A percentile compares a stretch with the other conserved stretches of the same genome.
Conservation (phyloP, 768 basidiomycete genomes). For the Lyophyllum atratum region DNA sequence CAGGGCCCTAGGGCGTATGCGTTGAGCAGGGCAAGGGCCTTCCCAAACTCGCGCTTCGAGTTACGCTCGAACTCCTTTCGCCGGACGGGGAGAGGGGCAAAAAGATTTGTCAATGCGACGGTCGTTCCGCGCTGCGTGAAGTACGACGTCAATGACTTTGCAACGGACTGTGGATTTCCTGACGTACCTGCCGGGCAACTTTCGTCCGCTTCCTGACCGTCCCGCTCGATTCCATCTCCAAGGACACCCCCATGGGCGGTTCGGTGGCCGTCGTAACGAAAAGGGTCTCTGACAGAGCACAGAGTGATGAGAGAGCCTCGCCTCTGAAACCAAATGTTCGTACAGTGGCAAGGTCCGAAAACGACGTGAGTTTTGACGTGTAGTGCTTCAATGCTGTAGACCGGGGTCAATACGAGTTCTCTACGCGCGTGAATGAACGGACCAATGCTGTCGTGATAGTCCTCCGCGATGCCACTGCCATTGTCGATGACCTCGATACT, state of each 20-base stretch:
- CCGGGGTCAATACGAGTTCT: neutral
- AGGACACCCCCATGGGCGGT: slow-evolving; percentile 75
- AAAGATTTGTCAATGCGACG: slow-evolving; percentile 67
- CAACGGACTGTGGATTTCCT: neutral
- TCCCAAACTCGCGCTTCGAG: slow-evolving; percentile 85
- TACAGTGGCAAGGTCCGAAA: slow-evolving; percentile 71
- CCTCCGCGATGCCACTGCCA: slow-evolving; percentile 79
- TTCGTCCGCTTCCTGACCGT: slow-evolving; percentile 56
- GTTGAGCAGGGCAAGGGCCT: slow-evolving; percentile 77
- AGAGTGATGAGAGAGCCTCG: slow-evolving; percentile 93
- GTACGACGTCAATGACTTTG: neutral
- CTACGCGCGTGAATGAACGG: slow-evolving; percentile 21
- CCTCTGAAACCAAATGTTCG: slow-evolving; percentile 93
- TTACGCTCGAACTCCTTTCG: slow-evolving; percentile 91
- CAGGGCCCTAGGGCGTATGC: slow-evolving; percentile 92
- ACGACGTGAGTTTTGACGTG: slow-evolving; percentile 87
- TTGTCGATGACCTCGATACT: slow-evolving; percentile 91
- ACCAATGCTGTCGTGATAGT: slow-evolving; percentile 83
- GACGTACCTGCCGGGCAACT: slow-evolving; percentile 74
- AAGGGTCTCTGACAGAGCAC: slow-evolving; percentile 75
- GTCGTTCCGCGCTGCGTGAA: slow-evolving; percentile 83
- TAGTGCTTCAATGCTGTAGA: slow-evolving; percentile 82
- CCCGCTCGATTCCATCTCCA: slow-evolving; percentile 75
- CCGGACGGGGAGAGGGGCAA: slow-evolving; percentile 83
- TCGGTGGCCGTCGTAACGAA: slow-evolving; percentile 74